Evolutionary conservation across 139 green algal genomes (phyloP).

Genomic region (Dunaliella primolecta): DNA sequence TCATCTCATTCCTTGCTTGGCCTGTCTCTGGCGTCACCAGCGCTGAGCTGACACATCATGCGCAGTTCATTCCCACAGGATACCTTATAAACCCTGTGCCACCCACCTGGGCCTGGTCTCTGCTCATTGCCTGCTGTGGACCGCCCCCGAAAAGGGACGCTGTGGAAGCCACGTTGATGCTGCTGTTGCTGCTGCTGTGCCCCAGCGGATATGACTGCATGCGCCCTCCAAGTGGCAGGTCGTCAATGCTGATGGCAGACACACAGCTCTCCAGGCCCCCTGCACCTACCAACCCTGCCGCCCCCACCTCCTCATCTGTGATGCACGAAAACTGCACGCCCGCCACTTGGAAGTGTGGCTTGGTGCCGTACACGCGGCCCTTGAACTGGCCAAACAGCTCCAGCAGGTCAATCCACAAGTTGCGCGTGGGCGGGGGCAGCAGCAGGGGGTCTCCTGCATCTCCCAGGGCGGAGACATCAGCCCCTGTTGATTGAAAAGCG

Average conservation of each 20-base stretch:
- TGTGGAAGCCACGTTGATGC: neutral
- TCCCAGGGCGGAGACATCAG: too few species aligned
- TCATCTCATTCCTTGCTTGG: too few species aligned
- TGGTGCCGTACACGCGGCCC: neutral
- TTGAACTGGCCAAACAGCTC: neutral
- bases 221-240: neutral
- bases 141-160: neutral
- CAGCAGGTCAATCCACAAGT: neutral
- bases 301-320: neutral
- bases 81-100: too few species aligned
- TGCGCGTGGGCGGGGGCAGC: neutral
- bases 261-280: neutral
- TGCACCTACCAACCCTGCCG: too few species aligned
- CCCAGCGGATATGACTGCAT: neutral
- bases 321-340: neutral
- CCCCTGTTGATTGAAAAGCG: neutral
- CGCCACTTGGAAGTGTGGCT: neutral
- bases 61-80: too few species aligned
- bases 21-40: too few species aligned
- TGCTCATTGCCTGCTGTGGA: neutral
- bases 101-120: neutral
- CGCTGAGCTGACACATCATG: too few species aligned
- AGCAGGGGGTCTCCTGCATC: neutral
- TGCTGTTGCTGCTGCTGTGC: constrained; percentile 8
- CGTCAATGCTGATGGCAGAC: neutral